These are phyloP conservation scores for Oryza punctata DNA, from an alignment of 176 grass and related monocot genomes.

Conservation along the genomic window DNA sequence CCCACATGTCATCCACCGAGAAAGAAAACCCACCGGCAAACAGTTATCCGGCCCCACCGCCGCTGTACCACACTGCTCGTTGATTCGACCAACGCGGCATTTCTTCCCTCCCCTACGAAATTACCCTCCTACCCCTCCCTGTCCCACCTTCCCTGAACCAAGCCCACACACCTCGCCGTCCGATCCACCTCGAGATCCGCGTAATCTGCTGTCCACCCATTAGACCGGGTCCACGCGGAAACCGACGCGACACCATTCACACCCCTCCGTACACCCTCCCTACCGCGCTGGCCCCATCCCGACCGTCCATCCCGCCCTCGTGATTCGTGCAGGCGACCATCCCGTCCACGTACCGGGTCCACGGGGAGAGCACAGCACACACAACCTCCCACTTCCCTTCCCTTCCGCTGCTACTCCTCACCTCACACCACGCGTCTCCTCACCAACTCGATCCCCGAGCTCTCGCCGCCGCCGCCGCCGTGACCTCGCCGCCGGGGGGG, in stretches of 20 bases:
- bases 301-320: neutral
- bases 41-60: neutral
- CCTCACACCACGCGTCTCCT: neutral
- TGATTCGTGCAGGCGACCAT: neutral
- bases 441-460: neutral
- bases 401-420: too few species aligned
- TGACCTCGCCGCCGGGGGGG: neutral
- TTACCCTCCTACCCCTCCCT: neutral
- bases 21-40: neutral
- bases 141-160: neutral
- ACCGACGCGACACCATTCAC: neutral
- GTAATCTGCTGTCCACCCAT: too few species aligned
- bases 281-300: fast-evolving
- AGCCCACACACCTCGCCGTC: neutral
- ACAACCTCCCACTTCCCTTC: too few species aligned
- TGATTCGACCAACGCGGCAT: slow-evolving; percentile 30
- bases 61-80: neutral
- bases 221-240: neutral
- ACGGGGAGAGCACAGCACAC: neutral
- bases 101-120: slow-evolving; percentile 1
- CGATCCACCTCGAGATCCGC: neutral
- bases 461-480: neutral
- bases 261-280: neutral
- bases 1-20: neutral
- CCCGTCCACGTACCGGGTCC: neutral